Evolutionary conservation across 495 filamentous ascomycete species (phyloP), one percentile per base, ranked within the genome.

Genomic region (Daldinia childiae): DNA sequence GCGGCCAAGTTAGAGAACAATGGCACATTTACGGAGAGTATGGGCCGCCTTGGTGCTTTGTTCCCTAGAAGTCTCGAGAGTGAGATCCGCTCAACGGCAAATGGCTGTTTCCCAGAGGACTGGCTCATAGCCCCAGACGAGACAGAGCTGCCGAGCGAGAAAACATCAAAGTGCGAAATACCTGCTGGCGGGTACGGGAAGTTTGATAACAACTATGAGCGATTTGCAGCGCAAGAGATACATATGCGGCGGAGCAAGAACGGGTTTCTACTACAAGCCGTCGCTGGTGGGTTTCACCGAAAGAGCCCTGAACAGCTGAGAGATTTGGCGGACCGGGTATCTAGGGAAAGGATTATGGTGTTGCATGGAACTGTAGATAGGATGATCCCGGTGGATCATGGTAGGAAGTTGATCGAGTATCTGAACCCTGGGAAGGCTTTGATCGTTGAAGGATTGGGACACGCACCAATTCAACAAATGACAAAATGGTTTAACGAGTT

Each of bases 221-320:
- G 90, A 39, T 91, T 89, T 71, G 85, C 87, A 0, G 90, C 90
- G 4, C 85, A 88, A 45, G 88, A 92, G 73, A 61, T 92, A 32
- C 76, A 64, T 34, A 90, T 90, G 72, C 79, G 86, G 21, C 69
- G 73, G 19, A 82, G 80, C 5, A 82, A 81, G 43, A 82, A 81
- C 36, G 89, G 89, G n/a, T 89, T 91, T 72, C 74, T 92, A 21
- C 77, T 89, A 61, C 91, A 93, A 76, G 84, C 86, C 12, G 82
- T 91, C 27, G 91, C 91, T 0, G 89, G 87, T n/a, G 85, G 84
- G 12, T 92, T 89, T 82, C 91, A 92, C 78, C 78, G 87, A 64
- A 91, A 92, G 78, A 84, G 77, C 5, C 71, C 84, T 0, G 82
- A 76, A 21, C 86, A 92, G 74, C 74, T 93, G 29, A 81, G 79